Base-by-base conservation (phyloP, 2,329 filamentous ascomycete genomes). In the Cylindrodendrum hubeiense region DNA sequence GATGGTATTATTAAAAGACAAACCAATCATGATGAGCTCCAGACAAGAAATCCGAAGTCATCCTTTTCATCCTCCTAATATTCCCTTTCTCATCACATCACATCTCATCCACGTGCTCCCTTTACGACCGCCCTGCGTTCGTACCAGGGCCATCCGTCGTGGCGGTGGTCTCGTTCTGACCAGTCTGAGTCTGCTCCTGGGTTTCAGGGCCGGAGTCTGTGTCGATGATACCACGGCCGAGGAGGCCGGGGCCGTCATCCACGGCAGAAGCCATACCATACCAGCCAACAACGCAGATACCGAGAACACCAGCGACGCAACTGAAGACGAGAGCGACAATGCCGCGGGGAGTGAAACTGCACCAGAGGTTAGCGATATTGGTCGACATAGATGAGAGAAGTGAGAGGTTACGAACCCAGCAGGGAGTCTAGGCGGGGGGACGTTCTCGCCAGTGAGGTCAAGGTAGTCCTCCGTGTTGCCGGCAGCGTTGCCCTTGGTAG, bases 281-380 rank as follows among this genome's bases (percentile, higher is more conserved):
- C 79, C 91, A 90, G 2, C 84, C 85, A 61, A 96, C 89, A 24
- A 89, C 87, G 0, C 79, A 83, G 69, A 94, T 83, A 13, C 93
- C 93, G 8, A 93, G 72, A 51, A 94, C 83, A 4, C 92, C 93
- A 4, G 85, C 85, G 5, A 95, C 70, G 68, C 87, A 87, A 74
- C 90, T 93, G 76, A 95, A 94, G 7, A 91, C 90, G 70, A 96
- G 80, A 9, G 93, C 93, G 2, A 94, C 89, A 51, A 93, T 91
- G 8, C 93, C 93, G 33, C 86, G 85, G 0, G 90, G 78, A 0
- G 90, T 93, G 75, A 95, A 94, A 1, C 85, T 85, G 39, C 4
- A 33, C 8, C 21, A 43, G 10, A 21, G 28, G 50, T 55, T 37
- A 68, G 43, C 22, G 6, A 43, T 53, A 37, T 44, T 6, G 6